Evolutionary conservation across 1,284 basidiomycete genomes (phyloP).

Genomic region (Fomitopsis palustris): DNA sequence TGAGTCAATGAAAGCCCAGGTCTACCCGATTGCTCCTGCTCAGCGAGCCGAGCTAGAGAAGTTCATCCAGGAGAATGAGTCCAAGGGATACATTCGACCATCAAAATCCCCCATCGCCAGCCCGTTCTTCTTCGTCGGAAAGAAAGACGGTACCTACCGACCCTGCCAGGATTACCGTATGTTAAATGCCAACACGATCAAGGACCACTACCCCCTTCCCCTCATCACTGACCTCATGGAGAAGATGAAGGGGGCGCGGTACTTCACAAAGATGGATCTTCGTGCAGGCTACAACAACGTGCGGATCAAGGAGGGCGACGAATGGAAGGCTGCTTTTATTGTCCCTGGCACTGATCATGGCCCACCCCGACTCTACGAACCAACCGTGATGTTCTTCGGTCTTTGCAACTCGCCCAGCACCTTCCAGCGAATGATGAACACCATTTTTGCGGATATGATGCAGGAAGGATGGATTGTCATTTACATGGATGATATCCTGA

Average conservation of each 20-base stretch:
- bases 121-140: constrained; percentile 37
- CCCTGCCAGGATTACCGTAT: constrained; percentile 27
- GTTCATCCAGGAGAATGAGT: constrained; percentile 13
- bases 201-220: constrained; percentile 32
- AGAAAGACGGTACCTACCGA: constrained; percentile 35
- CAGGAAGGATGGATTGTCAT: too few relatives aligned
- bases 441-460: constrained; percentile 16
- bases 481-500: too few relatives aligned
- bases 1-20: constrained; percentile 6
- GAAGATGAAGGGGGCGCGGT: constrained; percentile 20
- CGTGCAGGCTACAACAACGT: too few relatives aligned
- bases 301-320: too few relatives aligned
- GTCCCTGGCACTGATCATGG: constrained; percentile 3
- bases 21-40: constrained; percentile 22
- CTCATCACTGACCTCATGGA: constrained; percentile 31
- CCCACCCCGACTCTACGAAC: constrained; percentile 23
- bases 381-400: constrained; percentile 30
- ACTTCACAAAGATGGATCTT: constrained; percentile 35
- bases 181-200: constrained; percentile 20
- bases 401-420: constrained; percentile 27
- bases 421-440: constrained; percentile 16
- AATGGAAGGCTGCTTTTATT: too few relatives aligned
- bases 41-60: constrained; percentile 22
- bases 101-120: constrained; percentile 26
- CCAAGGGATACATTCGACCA: constrained; percentile 10